Percentiles rank a stretch among this genome's conserved stretches.
phyloP scores from a whole-genome alignment of 352 stramenopile genomes.

The Phytophthora hybrid region DNA sequence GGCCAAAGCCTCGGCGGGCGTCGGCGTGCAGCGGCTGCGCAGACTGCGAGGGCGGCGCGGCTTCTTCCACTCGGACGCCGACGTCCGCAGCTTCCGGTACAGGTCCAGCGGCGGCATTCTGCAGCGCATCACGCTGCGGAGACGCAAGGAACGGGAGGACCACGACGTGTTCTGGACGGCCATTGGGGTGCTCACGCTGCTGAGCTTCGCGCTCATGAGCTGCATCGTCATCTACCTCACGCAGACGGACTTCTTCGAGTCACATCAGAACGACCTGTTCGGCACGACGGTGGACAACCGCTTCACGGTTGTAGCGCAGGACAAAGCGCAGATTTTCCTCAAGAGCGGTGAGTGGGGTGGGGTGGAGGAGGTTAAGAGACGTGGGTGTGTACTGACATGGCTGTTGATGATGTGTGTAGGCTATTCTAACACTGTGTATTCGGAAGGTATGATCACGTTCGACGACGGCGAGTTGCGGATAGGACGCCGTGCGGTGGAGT shows the following conservation, averaged over 20 bases:
- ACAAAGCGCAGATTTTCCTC: slow-evolving; percentile 80
- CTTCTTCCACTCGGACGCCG: slow-evolving; percentile 63
- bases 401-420: slow-evolving; percentile 24
- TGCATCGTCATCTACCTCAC: slow-evolving; percentile 75
- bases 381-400: background rate
- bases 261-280: slow-evolving; percentile 83
- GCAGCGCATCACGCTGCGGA: slow-evolving; percentile 67
- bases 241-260: slow-evolving; percentile 86
- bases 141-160: slow-evolving; percentile 59
- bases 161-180: slow-evolving; percentile 79
- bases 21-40: slow-evolving; percentile 43
- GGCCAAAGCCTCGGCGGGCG: background rate
- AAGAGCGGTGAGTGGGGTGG: slow-evolving; percentile 66
- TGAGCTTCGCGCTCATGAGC: slow-evolving; percentile 75
- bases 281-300: slow-evolving; percentile 83
- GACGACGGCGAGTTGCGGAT: slow-evolving; percentile 67
- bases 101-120: slow-evolving; percentile 52
- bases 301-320: slow-evolving; percentile 80
- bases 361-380: background rate
- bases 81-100: slow-evolving; percentile 37
- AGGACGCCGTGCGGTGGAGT: slow-evolving; percentile 58
- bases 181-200: slow-evolving; percentile 70
- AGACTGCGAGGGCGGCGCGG: slow-evolving; percentile 47
- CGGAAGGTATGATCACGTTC: slow-evolving; percentile 78
- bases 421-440: slow-evolving; percentile 78